Percentiles rank a stretch among this genome's conserved stretches.
Evolutionary conservation across 2,329 filamentous ascomycete species (phyloP).

Genomic region (Phyllosticta citrichinensis): DNA sequence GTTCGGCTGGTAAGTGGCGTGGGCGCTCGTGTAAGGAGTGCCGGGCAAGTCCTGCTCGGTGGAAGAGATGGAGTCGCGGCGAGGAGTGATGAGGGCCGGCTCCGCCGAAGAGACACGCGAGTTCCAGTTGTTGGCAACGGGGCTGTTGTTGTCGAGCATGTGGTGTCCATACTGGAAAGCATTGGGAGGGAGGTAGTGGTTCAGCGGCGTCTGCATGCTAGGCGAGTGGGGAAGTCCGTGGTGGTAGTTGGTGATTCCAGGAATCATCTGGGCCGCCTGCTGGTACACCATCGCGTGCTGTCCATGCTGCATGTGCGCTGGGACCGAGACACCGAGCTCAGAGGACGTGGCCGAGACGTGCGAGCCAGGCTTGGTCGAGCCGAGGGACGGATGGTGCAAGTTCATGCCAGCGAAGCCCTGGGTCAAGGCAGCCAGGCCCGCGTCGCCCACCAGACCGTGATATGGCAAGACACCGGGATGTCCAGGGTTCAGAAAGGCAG

Average conservation of each 20-base stretch:
- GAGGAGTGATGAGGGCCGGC: conserved; percentile 41
- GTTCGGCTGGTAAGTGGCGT: conserved; percentile 29
- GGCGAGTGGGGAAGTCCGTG: conserved; percentile 25
- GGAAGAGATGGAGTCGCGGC: conserved; percentile 42
- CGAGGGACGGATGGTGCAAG: conserved; percentile 14
- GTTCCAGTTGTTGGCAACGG: conserved; percentile 37
- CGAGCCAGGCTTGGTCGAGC: conserved; percentile 24
- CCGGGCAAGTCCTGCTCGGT: conserved; percentile 43
- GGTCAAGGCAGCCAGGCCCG: conserved; percentile 9
- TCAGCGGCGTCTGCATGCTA: conserved; percentile 36
- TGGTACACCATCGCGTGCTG: conserved; percentile 30
- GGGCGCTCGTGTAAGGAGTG: conserved; percentile 29
- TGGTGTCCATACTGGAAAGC: conserved; percentile 36
- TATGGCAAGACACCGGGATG: conserved; percentile 10
- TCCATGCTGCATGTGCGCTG: conserved; percentile 17
- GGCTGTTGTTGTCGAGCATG: conserved; percentile 34
- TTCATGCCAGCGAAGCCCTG: conserved; percentile 11
- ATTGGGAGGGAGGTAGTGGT: conserved; percentile 33
- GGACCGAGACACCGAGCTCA: conserved; percentile 25
- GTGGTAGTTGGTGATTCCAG: conserved; percentile 19
- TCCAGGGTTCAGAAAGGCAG: conserved; percentile 5
- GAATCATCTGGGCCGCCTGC: conserved; percentile 23
- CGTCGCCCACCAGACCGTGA: conserved; percentile 7
- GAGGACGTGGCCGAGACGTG: conserved; percentile 23
- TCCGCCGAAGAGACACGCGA: conserved; percentile 36